Percentiles rank a stretch among this genome's conserved stretches.
Conservation (phyloP, 1,284 basidiomycete species). For the Tausonia pullulans region DNA sequence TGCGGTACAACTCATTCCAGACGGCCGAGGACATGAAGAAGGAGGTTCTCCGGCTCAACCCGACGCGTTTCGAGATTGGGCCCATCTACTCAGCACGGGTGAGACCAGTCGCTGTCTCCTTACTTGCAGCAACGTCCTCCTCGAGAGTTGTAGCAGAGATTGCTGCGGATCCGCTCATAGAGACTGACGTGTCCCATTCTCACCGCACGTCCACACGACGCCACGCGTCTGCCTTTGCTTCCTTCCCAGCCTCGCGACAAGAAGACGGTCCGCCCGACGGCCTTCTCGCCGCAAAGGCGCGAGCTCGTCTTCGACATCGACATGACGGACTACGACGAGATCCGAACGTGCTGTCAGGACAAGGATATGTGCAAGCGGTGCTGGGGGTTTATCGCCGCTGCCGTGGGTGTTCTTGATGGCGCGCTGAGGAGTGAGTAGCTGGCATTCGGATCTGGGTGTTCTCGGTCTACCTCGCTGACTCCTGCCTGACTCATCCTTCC, state of each 20-base stretch:
- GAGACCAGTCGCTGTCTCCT: constrained; percentile 27
- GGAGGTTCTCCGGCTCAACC: constrained; percentile 69
- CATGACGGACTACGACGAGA: constrained; percentile 97
- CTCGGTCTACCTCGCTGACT: not conserved
- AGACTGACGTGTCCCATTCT: not conserved
- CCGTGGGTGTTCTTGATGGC: constrained; percentile 76
- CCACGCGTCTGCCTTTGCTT: not conserved
- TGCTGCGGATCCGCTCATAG: not conserved
- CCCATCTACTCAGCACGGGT: constrained; percentile 84
- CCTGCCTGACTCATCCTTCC: not conserved
- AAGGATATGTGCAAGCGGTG: constrained; percentile 87
- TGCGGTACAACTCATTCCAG: constrained; percentile 88
- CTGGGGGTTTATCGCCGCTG: constrained; percentile 89
- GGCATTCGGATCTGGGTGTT: not conserved
- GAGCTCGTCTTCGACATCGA: constrained; percentile 99
- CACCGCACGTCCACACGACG: not conserved
- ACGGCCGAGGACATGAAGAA: constrained; percentile 83
- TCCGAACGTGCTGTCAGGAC: constrained; percentile 88
- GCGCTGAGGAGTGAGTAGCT: constrained; percentile 26
- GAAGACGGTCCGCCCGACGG: constrained; percentile 66
- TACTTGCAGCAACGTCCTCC: not conserved
- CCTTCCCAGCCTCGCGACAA: constrained; percentile 69
- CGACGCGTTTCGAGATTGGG: constrained; percentile 92
- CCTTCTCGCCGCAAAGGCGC: constrained; percentile 66
- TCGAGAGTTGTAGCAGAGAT: not conserved